Base-by-base conservation (phyloP, 306 rosid genomes). In the Prunus kanzakura region DNA sequence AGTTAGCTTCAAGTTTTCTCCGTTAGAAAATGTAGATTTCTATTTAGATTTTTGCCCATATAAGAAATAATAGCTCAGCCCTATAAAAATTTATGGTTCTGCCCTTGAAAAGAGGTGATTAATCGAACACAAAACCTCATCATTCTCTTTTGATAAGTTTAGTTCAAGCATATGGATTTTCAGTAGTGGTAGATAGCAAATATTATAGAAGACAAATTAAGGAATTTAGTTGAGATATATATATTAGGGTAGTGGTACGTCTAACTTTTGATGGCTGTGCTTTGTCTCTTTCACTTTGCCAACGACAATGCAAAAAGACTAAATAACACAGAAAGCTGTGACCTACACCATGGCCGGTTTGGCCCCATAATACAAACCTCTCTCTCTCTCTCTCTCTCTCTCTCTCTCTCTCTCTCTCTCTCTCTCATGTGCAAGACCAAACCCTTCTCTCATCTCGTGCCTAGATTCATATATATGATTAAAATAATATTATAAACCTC, bases 391-490 rank as follows among this genome's bases (percentile, higher is more conserved):
- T 75, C 23, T 19, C 77, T n/a, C n/a, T n/a, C n/a, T 75, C 23
- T 19, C 77, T 71, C 20, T 35, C n/a, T 71, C 20, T 35, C 79
- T 60, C 66, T 64, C 66, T 2, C 27, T 8, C 63, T 41, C n/a
- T 23, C 25, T 23, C 50, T 27, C 75, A 71, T 79, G 84, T 76
- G 80, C 69, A 69, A 22, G 51, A 22, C 29, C 8, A 56, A 56
- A 20, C 77, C 77, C 56, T 47, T 74, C 54, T 55, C 56, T 3
- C 55, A 81, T 73, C 92, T 84, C 83, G 88, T 88, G 93, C 92
- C 27, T 73, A 85, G 95, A 89, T 86, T 88, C 95, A 85, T 64
- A 63, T 64, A 18, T 81, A 46, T 49, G 15, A 84, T 66, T 85
- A 76, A 49, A 80, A 55, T 89, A 86, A 64, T 81, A 50, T 66